phyloP scores from a whole-genome alignment of 176 grass and related monocot genomes.

The Raddia distichophylla region DNA sequence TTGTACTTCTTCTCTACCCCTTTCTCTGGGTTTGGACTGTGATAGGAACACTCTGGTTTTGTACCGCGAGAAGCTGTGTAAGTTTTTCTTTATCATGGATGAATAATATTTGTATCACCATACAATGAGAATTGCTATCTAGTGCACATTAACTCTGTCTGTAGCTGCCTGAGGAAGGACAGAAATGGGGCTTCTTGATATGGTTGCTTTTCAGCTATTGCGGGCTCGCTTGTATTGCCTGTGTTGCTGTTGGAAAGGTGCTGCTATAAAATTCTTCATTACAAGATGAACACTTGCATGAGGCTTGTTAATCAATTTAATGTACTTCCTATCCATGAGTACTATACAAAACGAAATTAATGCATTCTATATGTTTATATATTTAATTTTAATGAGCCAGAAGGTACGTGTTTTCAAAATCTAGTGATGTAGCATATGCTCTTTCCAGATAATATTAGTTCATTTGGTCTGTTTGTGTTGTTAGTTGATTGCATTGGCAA shows the following conservation, averaged over 20 bases:
- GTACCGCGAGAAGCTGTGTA: constrained; percentile 85
- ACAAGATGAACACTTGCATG: not conserved
- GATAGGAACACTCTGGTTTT: constrained; percentile 98
- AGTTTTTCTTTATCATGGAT: constrained; percentile 48
- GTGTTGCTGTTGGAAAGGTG: constrained; percentile 92
- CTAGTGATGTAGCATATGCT: not conserved
- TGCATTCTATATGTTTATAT: not conserved
- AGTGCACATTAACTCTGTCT: constrained; percentile 26
- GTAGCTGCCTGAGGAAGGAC: constrained; percentile 93
- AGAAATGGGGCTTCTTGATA: constrained; percentile 99
- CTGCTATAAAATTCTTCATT: not conserved
- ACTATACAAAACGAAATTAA: not conserved
- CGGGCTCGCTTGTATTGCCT: constrained; percentile 84
- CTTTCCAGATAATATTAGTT: constrained; percentile 21
- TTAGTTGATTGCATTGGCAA: not conserved
- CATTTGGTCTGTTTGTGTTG: constrained; percentile 34
- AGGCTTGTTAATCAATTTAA: not conserved
- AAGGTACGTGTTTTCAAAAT: not conserved
- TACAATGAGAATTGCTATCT: not conserved
- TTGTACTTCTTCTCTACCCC: constrained; percentile 90
- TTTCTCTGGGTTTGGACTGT: constrained; percentile 99
- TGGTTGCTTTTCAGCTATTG: constrained; percentile 98
- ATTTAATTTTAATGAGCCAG: not conserved
- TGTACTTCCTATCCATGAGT: not conserved
- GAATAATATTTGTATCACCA: not conserved